Percentiles rank a stretch among this genome's conserved stretches.
These are phyloP conservation scores for Exophiala sp. DNA, from an alignment of 2,329 filamentous ascomycete species.

Conservation along the genomic window DNA sequence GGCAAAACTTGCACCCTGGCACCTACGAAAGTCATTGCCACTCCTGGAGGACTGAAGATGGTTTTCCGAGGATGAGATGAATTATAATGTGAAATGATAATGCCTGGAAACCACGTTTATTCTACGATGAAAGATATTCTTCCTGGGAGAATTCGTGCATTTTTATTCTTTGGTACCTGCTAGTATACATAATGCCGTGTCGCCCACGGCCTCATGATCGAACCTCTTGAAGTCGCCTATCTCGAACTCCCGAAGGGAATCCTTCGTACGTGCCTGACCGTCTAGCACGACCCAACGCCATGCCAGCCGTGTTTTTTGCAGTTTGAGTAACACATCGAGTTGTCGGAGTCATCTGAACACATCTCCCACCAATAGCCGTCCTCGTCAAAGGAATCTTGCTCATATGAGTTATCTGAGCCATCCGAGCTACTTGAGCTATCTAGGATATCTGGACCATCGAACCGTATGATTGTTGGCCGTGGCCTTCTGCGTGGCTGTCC, in stretches of 20 bases:
- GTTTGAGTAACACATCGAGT: constrained; percentile 7
- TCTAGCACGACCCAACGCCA: not conserved
- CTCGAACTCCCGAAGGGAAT: too few species aligned
- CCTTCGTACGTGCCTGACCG: not conserved
- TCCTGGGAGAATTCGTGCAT: not conserved
- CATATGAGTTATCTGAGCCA: too few species aligned
- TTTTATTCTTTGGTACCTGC: not conserved
- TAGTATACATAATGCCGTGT: not conserved
- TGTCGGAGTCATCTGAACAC: too few species aligned
- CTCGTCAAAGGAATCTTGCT: too few species aligned
- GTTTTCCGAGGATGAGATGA: constrained; percentile 28
- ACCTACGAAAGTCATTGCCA: constrained; percentile 14
- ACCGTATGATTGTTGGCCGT: too few species aligned
- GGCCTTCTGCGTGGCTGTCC: too few species aligned
- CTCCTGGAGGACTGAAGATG: constrained; percentile 35
- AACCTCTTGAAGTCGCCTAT: too few species aligned
- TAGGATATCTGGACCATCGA: too few species aligned
- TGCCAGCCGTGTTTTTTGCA: constrained; percentile 3
- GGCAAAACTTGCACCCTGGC: constrained; percentile 40
- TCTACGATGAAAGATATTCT: not conserved
- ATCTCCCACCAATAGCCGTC: too few species aligned
- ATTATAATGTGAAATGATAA: not conserved
- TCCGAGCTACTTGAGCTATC: too few species aligned
- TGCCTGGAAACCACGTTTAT: not conserved
- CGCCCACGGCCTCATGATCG: not conserved